Base-by-base conservation (phyloP, 768 basidiomycete species). In the Boletus fagicola region DNA sequence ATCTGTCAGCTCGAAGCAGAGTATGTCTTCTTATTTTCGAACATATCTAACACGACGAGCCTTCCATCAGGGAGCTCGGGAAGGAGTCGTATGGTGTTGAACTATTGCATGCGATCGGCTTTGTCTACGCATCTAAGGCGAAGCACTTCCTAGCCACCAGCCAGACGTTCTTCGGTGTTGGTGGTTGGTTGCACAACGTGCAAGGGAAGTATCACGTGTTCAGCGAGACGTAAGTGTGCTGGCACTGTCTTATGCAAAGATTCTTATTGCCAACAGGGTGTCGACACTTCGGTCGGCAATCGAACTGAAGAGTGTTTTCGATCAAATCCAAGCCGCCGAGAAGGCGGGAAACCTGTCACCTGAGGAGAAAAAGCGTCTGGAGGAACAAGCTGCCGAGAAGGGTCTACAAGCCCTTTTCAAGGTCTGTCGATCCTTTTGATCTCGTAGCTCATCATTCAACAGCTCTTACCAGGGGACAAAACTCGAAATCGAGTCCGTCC, bases 341-440 rank as follows among this genome's bases (percentile, higher is more conserved):
- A 87, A 88, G 66, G 85, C 88, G 3, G 93, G 93, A 1, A 90
- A 87, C 57, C 74, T 94, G 40, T 78, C 76, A 30, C 83, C 87
- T 0, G 92, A 93, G 43, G 90, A 94, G 74, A 87, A 84, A 75
- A 85, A 81, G 68, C 83, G 85, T 55, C 75, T 96, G 1, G 94
- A 96, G 68, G 94, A 95, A 63, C 90, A 93, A 65, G 94, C 94
- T 1, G 93, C 94, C 0, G 93, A 95, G 76, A 95, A 94, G 71
- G 94, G 92, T 13, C 71, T 95, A 1, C 90, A 93, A 64, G 92
- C 93, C 1, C 74, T 95, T 31, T 95, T 95, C 82, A 95, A 94
- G 80, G 91, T 87, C 49, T 46, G 67, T 50, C 24, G n/a, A 26
- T 47, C 18, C 38, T 7, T 46, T 24, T 26, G 11, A 30, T 49